These are phyloP conservation scores for Hymenoscyphus scutula DNA, from an alignment of 2,329 filamentous ascomycete genomes.

Conservation along the genomic window DNA sequence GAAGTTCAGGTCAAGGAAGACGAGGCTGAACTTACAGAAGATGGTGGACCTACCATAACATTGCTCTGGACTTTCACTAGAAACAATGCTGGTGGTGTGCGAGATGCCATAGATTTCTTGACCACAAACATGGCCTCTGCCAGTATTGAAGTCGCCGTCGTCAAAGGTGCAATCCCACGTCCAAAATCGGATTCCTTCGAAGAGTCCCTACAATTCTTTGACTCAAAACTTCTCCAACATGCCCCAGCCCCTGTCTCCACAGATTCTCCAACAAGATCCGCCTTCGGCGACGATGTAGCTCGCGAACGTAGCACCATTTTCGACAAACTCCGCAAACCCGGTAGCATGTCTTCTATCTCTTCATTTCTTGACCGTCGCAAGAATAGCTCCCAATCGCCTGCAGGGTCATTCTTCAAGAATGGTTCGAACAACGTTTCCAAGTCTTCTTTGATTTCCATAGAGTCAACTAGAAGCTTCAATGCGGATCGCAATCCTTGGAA, in stretches of 20 bases:
- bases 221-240: constrained; percentile 93
- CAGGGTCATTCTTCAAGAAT: constrained; percentile 83
- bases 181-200: constrained; percentile 99
- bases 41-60: constrained; percentile 56
- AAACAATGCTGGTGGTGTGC: constrained; percentile 92
- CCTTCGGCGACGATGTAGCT: constrained; percentile 76
- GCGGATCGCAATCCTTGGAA: constrained; percentile 98
- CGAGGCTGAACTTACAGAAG: constrained; percentile 55
- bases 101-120: constrained; percentile 94
- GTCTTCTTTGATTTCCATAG: constrained; percentile 91
- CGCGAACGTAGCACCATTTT: constrained; percentile 82
- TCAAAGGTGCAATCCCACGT: constrained; percentile 94
- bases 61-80: constrained; percentile 83
- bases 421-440: constrained; percentile 88
- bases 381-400: constrained; percentile 84
- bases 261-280: constrained; percentile 84
- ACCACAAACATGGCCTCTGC: constrained; percentile 81
- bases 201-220: constrained; percentile 93
- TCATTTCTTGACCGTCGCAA: constrained; percentile 96
- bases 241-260: constrained; percentile 77
- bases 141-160: constrained; percentile 80
- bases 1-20: constrained; percentile 73
- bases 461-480: constrained; percentile 85
- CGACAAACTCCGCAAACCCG: constrained; percentile 89
- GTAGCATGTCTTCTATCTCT: constrained; percentile 89